Evolutionary conservation across 2,329 filamentous ascomycete species (phyloP).

Genomic region (Cadophora luteo-olivacea): DNA sequence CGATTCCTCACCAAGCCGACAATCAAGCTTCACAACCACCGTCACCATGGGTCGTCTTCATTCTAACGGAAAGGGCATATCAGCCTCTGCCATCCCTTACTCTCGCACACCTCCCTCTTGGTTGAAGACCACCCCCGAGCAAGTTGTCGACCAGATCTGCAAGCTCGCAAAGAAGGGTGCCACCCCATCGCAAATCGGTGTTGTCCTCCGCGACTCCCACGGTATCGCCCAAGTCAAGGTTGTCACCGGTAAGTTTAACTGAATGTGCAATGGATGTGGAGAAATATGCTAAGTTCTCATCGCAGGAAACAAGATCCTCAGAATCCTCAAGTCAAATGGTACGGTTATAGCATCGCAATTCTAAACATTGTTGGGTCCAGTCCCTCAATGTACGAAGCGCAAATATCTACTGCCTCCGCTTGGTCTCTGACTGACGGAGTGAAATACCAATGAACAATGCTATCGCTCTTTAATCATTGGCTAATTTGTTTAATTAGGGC

Average conservation of each 20-base stretch:
- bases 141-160: slow-evolving; percentile 99
- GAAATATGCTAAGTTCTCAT: slow-evolving; percentile 44
- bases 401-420: slow-evolving; percentile 74
- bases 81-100: slow-evolving; percentile 94
- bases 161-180: slow-evolving; percentile 99
- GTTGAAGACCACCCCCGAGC: slow-evolving; percentile 98
- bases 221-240: slow-evolving; percentile 98
- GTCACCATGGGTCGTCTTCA: slow-evolving; percentile 93
- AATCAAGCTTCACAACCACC: slow-evolving; percentile 47
- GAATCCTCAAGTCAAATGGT: slow-evolving; percentile 98
- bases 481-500: slow-evolving; percentile 91
- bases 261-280: slow-evolving; percentile 22
- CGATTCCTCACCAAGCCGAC: slow-evolving; percentile 34
- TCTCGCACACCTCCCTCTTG: slow-evolving; percentile 90
- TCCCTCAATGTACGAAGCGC: slow-evolving; percentile 34
- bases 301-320: slow-evolving; percentile 98
- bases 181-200: slow-evolving; percentile 98
- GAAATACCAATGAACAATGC: slow-evolving; percentile 50
- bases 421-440: slow-evolving; percentile 93
- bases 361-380: slow-evolving; percentile 45
- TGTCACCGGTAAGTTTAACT: slow-evolving; percentile 78
- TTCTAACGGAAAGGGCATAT: slow-evolving; percentile 99
- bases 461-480: slow-evolving; percentile 88
- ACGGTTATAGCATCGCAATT: slow-evolving; percentile 57
- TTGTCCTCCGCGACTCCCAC: slow-evolving; percentile 97